These are phyloP conservation scores for Tetragonia tetragonoides DNA, from an alignment of 148 eudicot genomes.

Conservation along the genomic window DNA sequence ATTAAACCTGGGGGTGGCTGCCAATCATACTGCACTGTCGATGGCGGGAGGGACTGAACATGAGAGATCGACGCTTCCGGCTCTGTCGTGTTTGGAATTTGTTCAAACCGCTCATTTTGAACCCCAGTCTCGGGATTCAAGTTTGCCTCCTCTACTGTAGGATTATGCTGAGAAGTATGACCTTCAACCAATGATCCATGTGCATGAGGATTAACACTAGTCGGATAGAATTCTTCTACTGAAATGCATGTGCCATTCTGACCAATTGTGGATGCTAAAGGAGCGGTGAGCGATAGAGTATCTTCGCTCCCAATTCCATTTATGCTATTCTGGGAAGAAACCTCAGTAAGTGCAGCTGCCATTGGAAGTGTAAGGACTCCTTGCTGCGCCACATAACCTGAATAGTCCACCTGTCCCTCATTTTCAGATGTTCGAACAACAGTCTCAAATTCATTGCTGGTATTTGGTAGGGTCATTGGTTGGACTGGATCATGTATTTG, in stretches of 20 bases:
- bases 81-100: conserved; percentile 21
- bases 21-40: conserved; percentile 31
- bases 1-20: conserved; percentile 31
- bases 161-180: conserved; percentile 13
- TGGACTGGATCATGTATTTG: conserved; percentile 28
- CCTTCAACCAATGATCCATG: conserved; percentile 24
- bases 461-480: conserved; percentile 17
- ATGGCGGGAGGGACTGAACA: conserved; percentile 25
- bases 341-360: conserved; percentile 19
- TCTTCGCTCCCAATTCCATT: conserved; percentile 18
- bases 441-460: not conserved
- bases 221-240: conserved; percentile 20
- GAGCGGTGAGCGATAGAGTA: conserved; percentile 5
- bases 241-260: conserved; percentile 21
- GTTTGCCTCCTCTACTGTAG: conserved; percentile 16
- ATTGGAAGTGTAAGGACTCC: conserved; percentile 22
- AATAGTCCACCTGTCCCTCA: conserved; percentile 24
- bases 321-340: conserved; percentile 15
- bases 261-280: conserved; percentile 7
- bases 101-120: conserved; percentile 26
- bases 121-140: conserved; percentile 24
- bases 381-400: conserved; percentile 22
- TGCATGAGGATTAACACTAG: conserved; percentile 19
- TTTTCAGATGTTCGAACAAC: not conserved
- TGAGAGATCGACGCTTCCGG: conserved; percentile 26